phyloP scores from a whole-genome alignment of 306 rosid genomes.

The Malus sieversii region DNA sequence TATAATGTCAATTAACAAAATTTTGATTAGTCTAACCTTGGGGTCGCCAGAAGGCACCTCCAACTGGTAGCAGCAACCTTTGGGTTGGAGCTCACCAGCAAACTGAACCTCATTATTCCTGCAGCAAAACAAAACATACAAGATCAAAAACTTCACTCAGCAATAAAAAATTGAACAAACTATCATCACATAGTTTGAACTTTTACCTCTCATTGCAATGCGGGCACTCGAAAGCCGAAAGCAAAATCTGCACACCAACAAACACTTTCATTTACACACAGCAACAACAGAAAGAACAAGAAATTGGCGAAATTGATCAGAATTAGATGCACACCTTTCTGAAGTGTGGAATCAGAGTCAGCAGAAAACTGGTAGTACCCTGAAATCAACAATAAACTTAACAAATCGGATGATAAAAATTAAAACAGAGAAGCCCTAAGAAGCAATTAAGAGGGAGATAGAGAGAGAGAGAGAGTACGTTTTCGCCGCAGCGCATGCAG shows the following conservation, averaged over 20 bases:
- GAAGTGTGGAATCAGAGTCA: conserved; percentile 75
- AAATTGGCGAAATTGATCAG: not conserved
- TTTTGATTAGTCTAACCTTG: conserved; percentile 39
- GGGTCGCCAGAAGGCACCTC: conserved; percentile 53
- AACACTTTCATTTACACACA: not conserved
- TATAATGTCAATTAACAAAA: not conserved
- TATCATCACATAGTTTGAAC: conserved; percentile 6
- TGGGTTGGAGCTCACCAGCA: conserved; percentile 90
- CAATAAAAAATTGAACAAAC: not conserved
- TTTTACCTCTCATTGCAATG: conserved; percentile 86
- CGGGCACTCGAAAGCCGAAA: conserved; percentile 88
- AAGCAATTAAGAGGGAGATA: not conserved
- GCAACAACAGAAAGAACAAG: not conserved
- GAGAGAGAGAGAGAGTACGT: conserved; percentile 29
- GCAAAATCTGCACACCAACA: conserved; percentile 51
- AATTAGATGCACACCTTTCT: conserved; percentile 51
- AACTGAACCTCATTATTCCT: conserved; percentile 97
- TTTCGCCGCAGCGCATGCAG: conserved; percentile 86
- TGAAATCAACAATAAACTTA: conserved; percentile 3
- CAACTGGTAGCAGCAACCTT: conserved; percentile 70
- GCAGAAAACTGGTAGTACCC: conserved; percentile 70
- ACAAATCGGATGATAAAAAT: not conserved
- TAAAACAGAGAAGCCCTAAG: not conserved
- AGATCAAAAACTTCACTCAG: not conserved
- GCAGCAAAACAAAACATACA: not conserved